Conservation (phyloP, 2,329 filamentous ascomycete species). For the Coleophoma crateriformis region DNA sequence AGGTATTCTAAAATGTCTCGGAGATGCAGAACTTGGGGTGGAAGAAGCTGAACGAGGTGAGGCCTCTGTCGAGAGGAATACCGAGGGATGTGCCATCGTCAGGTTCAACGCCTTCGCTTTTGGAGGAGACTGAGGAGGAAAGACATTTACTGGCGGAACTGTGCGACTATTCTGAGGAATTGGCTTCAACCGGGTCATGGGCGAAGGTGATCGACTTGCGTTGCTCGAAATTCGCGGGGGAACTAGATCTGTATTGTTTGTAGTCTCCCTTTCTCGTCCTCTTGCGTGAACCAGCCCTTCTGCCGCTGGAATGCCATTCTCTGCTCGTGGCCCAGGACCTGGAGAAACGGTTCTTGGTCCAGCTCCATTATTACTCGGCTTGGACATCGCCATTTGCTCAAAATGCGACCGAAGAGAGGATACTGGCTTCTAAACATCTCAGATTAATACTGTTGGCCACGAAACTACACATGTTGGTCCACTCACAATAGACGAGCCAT, state of each 20-base stretch:
- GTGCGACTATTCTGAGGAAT: slow-evolving; percentile 5
- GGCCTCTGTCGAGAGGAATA: slow-evolving; percentile 19
- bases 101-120: slow-evolving; percentile 31
- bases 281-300: slow-evolving; percentile 14
- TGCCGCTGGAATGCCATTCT: slow-evolving; percentile 7
- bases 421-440: slow-evolving; percentile 60
- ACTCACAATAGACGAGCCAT: slow-evolving; percentile 71
- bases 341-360: slow-evolving; percentile 19
- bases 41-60: slow-evolving; percentile 27
- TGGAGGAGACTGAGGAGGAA: slow-evolving; percentile 66
- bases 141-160: slow-evolving; percentile 57
- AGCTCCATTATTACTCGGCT: slow-evolving; percentile 27
- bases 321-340: slow-evolving; percentile 13
- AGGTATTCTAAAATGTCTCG: slow-evolving; percentile 46
- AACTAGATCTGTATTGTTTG: slow-evolving; percentile 14
- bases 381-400: slow-evolving; percentile 63
- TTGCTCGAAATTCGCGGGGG: slow-evolving; percentile 14
- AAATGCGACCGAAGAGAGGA: slow-evolving; percentile 78
- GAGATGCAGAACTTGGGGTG: slow-evolving; percentile 28
- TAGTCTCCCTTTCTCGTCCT: slow-evolving; percentile 17
- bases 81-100: slow-evolving; percentile 14
- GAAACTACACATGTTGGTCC: not conserved
- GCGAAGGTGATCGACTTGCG: slow-evolving; percentile 17
- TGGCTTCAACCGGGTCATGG: slow-evolving; percentile 7
- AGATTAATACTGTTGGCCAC: slow-evolving; percentile 3